Conservation (phyloP, 768 basidiomycete genomes). For the Mycena albidolilacea region DNA sequence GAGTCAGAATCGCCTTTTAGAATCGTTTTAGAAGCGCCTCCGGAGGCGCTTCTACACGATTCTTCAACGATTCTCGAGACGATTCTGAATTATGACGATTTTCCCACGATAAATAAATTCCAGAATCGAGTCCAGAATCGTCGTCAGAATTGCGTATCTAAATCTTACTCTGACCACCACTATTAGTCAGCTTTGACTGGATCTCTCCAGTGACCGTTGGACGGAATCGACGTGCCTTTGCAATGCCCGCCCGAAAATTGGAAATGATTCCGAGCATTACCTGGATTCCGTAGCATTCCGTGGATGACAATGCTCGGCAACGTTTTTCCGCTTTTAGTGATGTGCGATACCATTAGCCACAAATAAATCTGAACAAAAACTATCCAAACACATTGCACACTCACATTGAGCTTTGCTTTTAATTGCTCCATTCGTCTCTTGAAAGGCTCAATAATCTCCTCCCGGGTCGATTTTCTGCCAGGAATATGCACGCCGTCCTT, state of each 20-base stretch:
- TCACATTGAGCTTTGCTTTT: constrained; percentile 21
- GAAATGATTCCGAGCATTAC: background rate
- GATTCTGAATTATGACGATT: too few species aligned
- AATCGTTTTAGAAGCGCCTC: too few species aligned
- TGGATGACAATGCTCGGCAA: background rate
- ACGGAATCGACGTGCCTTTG: too few species aligned
- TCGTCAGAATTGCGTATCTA: too few species aligned
- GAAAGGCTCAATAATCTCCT: constrained; percentile 47
- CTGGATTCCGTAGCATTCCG: background rate
- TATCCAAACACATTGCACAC: constrained; percentile 21
- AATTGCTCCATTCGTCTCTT: constrained; percentile 17
- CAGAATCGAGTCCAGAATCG: too few species aligned
- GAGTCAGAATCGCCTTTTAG: too few species aligned
- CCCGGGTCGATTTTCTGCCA: constrained; percentile 41
- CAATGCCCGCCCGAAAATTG: too few species aligned
- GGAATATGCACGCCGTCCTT: constrained; percentile 49
- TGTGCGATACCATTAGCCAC: background rate
- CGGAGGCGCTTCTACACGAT: too few species aligned
- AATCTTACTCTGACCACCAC: too few species aligned
- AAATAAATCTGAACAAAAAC: constrained; percentile 10
- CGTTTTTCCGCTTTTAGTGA: background rate
- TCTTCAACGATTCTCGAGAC: too few species aligned
- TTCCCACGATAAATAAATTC: too few species aligned
- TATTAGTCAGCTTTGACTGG: too few species aligned
- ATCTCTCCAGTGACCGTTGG: constrained; percentile 42